phyloP scores from a whole-genome alignment of 228 moss, liverwort and hornwort genomes.

The Sphagnum magellanicum region DNA sequence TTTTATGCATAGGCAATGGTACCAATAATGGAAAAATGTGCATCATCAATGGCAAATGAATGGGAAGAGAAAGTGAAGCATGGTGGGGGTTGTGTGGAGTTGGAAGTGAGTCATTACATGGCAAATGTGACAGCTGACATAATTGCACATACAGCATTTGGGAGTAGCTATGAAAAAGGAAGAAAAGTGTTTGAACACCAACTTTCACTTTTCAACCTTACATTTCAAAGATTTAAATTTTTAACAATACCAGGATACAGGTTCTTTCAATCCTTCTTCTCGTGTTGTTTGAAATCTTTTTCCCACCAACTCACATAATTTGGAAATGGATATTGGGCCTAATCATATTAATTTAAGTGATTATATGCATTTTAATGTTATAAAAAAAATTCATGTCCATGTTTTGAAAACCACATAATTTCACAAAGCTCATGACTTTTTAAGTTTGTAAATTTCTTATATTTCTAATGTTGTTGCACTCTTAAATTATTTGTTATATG shows the following conservation, averaged over 20 bases:
- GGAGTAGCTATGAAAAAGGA: slow-evolving; percentile 18
- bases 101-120: slow-evolving; percentile 11
- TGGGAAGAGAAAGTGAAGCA: neutral
- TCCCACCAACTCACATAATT: too few species aligned
- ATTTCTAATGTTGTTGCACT: too few species aligned
- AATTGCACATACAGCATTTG: slow-evolving; percentile 21
- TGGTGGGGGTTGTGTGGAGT: slow-evolving; percentile 11
- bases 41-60: slow-evolving; percentile 3
- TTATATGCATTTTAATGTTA: too few species aligned
- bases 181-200: slow-evolving; percentile 12
- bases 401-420: too few species aligned
- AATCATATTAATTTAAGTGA: too few species aligned
- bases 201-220: slow-evolving; percentile 6
- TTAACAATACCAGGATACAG: slow-evolving; percentile 3
- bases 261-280: neutral
- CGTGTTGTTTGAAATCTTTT: neutral
- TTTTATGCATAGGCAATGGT: slow-evolving; percentile 1
- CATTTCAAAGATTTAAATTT: neutral
- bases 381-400: too few species aligned
- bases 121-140: slow-evolving; percentile 17
- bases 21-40: slow-evolving; percentile 5
- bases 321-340: too few species aligned
- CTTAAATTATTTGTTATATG: too few species aligned
- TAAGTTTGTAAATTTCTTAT: too few species aligned
- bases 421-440: too few species aligned